Percentiles rank a stretch among this genome's conserved stretches.
Conservation (phyloP, 2,329 filamentous ascomycete species). For the Ascochyta fabae region DNA sequence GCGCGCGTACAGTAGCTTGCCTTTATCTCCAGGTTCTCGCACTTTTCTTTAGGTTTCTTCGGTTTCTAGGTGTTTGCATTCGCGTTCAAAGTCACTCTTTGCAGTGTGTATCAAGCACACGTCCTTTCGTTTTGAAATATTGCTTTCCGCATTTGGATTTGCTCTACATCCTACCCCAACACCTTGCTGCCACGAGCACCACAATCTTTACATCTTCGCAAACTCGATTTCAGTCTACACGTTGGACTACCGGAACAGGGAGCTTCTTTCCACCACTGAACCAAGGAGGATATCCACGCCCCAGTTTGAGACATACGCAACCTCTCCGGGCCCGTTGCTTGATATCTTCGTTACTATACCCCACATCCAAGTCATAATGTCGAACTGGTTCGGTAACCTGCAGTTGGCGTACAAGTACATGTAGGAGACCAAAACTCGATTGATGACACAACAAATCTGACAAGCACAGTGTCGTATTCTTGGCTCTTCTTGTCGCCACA, state of each 20-base stretch:
- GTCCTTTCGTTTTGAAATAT: constrained; percentile 41
- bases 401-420: constrained; percentile 48
- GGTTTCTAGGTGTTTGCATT: constrained; percentile 28
- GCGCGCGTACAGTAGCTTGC: constrained; percentile 24
- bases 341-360: background rate
- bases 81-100: constrained; percentile 29
- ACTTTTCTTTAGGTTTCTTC: constrained; percentile 21
- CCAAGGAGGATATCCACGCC: background rate
- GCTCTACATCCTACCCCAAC: constrained; percentile 20
- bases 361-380: constrained; percentile 29
- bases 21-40: constrained; percentile 37
- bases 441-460: constrained; percentile 12
- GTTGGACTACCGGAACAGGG: background rate
- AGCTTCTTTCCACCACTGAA: background rate
- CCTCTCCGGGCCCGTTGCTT: background rate
- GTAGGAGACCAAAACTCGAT: constrained; percentile 24
- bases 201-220: background rate
- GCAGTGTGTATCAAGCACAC: constrained; percentile 43
- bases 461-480: constrained; percentile 42
- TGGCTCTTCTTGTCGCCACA: constrained; percentile 37
- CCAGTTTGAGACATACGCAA: background rate
- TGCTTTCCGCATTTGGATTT: constrained; percentile 21
- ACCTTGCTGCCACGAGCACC: background rate
- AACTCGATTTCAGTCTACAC: background rate
- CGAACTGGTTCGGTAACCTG: constrained; percentile 44